Evolutionary conservation across 2,329 filamentous ascomycete genomes (phyloP), one percentile per base, ranked within the genome.

Genomic region (Fusarium albidum): DNA sequence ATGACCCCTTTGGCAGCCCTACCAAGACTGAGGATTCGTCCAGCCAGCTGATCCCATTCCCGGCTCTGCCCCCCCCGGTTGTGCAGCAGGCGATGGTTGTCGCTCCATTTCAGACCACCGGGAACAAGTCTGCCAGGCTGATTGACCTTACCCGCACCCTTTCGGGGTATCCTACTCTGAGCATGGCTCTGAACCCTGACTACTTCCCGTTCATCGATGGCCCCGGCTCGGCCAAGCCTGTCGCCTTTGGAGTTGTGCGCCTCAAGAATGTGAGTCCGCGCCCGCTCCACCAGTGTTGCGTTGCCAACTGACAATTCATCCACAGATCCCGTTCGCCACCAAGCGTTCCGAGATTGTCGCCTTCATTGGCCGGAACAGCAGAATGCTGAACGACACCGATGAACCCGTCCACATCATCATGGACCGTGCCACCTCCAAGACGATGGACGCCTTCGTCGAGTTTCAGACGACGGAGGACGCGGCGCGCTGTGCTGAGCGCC

Each of bases 331-430:
- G 0, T 86, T 84, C 58, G 71, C 73, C 13, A 79, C 81, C 40
- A 80, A 74, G 18, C 78, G 81, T 4, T 68, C 79, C 12, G 83
- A 87, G 65, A 71, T 87, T 14, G 74, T 84, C 46, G 83, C 83
- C 2, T 83, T 86, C 61, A 73, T 87, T 14, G 84, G 84, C 3
- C 79, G 81, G 42, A 85, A 82, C 61, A 79, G 82, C 17, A 79
- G 77, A 50, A 77, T 86, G 28, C 68, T 85, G 39, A 80, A 77
- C 26, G 83, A 86, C 52, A 68, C 65, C 3, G 75, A 82, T 6
- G 83, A 85, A 62, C 79, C 82, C 1, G 75, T 87, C 8, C 84
- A 87, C 53, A 85, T 87, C 58, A 83, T 86, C 61, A 86, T 87
- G 83, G 84, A 87, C 48, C 79, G 83, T n/a, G 76, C 80, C 17